phyloP scores from a whole-genome alignment of 2,329 filamentous ascomycete genomes.

The Akanthomyces dipterigenus region DNA sequence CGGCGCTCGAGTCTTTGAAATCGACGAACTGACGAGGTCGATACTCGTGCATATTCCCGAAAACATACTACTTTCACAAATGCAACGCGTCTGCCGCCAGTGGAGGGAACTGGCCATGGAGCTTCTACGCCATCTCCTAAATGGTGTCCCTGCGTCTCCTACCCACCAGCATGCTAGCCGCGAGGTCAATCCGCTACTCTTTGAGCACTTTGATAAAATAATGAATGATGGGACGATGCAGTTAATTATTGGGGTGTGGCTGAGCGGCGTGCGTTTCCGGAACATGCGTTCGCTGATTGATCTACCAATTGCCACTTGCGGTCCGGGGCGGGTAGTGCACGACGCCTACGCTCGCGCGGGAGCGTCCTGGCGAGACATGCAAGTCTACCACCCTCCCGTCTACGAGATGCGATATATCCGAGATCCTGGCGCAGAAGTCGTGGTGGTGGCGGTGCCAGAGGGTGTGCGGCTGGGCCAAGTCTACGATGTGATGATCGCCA shows the following conservation, averaged over 20 bases:
- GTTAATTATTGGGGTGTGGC: background rate
- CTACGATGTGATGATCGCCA: background rate
- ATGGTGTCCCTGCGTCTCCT: background rate
- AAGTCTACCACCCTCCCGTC: background rate
- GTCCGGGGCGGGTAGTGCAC: background rate
- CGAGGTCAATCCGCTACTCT: background rate
- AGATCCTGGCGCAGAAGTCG: background rate
- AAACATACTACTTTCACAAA: background rate
- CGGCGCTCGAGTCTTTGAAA: background rate
- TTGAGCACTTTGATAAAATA: background rate
- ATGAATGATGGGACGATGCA: background rate
- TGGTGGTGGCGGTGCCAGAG: background rate
- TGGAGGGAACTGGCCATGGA: background rate
- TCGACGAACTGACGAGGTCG: background rate
- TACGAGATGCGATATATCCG: background rate
- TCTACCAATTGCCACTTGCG: background rate
- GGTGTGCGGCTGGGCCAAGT: background rate
- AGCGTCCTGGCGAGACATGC: background rate
- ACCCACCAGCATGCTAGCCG: background rate
- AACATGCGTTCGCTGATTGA: background rate
- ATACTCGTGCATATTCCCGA: background rate
- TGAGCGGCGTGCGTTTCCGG: background rate
- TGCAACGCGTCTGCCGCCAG: background rate
- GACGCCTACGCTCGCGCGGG: background rate
- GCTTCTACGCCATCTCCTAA: background rate